Evolutionary conservation across 2,329 filamentous ascomycete genomes (phyloP), one percentile per base, ranked within the genome.

Genomic region (Dryadomyces quercus-mongolicae): DNA sequence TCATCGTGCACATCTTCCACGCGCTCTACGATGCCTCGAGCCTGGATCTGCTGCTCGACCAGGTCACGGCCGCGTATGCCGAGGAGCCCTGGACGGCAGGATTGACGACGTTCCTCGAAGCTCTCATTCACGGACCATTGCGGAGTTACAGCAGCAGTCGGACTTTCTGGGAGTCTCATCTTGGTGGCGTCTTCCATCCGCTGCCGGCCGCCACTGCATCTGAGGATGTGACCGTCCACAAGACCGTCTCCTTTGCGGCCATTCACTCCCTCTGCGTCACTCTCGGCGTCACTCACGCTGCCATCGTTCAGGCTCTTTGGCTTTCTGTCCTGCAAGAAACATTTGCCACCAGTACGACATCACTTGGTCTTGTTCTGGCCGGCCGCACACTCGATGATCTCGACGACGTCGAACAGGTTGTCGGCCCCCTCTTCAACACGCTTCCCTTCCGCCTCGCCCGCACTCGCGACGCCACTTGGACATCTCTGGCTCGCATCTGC

Each of bases 361-460:
- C n/a, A n/a, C n/a, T 91, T 15, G 92, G 92, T 1, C 71, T 94
- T 20, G 77, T 96, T 13, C 77, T 88, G 0, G 93, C 90, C 7
- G 92, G 91, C 1, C 78, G 91, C 56, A 79, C 82, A 0, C 78
- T 94, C 5, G 79, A 86, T 46, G 79, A 86, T 46, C 69, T 89
- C 13, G 75, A 84, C 2, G 77, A n/a, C n/a, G n/a, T 83, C 2
- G 85, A 90, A 49, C 64, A 74, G 21, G 79, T 87, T 1, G 77
- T 93, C 45, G 92, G 91, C 0, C 91, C 92, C 0, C 70, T 96
- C 20, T 95, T 96, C 75, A 96, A 96, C 64, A 95, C 90, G 0
- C 71, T 96, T 1, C 89, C 91, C 0, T 89, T 86, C 64, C 75
- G 79, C 54, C 56, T 57, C n/a, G 43, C 50, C 1, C 25, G 47